A percentile compares a stretch with the other conserved stretches of the same genome.
Conservation (phyloP, 2,329 filamentous ascomycete species). For the Aspergillus sp. region DNA sequence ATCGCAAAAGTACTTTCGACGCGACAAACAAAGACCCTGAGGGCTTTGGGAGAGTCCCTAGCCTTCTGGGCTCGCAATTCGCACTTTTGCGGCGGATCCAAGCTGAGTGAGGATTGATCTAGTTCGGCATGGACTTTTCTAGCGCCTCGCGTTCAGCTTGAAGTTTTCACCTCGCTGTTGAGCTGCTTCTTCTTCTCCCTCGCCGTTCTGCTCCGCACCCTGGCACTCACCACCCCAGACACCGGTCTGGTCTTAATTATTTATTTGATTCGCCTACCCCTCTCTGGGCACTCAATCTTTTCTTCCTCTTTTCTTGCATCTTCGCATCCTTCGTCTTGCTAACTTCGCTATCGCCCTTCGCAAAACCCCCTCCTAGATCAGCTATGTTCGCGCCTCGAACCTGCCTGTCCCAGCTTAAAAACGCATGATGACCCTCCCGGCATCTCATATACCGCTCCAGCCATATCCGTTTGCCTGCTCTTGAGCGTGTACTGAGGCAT, state of each 20-base stretch:
- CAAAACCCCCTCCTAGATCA: not conserved
- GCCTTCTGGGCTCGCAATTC: not conserved
- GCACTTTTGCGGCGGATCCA: not conserved
- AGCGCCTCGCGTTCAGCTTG: not conserved
- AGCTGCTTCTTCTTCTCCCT: not conserved
- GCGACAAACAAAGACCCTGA: not conserved
- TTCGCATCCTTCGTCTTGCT: not conserved
- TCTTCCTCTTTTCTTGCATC: not conserved
- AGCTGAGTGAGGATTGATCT: not conserved
- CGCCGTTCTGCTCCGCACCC: not conserved
- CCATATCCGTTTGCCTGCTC: conserved; percentile 18
- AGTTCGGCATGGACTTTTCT: not conserved
- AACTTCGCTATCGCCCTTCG: not conserved
- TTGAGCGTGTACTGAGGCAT: conserved; percentile 21
- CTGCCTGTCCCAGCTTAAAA: not conserved
- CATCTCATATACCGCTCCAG: conserved; percentile 14
- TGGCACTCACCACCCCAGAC: not conserved
- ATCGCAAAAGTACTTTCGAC: not conserved
- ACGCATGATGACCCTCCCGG: conserved; percentile 29
- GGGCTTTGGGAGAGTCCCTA: not conserved
- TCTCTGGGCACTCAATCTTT: not conserved
- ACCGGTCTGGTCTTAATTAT: not conserved
- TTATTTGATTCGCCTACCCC: not conserved
- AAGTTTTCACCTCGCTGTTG: not conserved
- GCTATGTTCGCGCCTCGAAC: not conserved